Evolutionary conservation across 305 asterid genomes (phyloP).

Genomic region (Solanum hybrid): DNA sequence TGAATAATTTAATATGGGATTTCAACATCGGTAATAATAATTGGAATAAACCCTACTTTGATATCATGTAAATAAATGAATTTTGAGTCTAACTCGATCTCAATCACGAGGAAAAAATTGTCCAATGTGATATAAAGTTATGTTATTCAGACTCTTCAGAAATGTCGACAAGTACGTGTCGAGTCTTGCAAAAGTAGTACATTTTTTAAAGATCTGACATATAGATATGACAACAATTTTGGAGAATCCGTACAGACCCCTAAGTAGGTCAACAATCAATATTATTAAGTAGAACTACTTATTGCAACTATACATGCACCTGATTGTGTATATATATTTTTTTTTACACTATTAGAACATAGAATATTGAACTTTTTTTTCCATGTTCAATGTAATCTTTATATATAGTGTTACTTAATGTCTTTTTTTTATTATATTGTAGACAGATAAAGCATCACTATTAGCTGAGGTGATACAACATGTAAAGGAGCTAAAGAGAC

Average conservation of each 20-base stretch:
- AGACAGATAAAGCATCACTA: constrained; percentile 37
- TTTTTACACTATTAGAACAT: background rate
- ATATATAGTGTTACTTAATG: too few relatives aligned
- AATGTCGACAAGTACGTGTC: background rate
- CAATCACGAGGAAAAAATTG: background rate
- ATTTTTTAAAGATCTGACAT: background rate
- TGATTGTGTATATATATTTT: too few relatives aligned
- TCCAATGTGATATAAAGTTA: fast-evolving
- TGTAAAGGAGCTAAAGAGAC: constrained; percentile 56
- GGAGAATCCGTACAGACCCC: background rate
- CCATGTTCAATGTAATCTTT: background rate
- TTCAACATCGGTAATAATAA: background rate
- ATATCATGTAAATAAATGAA: too few relatives aligned
- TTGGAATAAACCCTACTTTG: background rate
- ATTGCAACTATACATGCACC: too few relatives aligned
- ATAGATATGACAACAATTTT: too few relatives aligned
- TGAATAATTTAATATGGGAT: background rate
- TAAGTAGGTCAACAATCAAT: background rate
- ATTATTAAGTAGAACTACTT: background rate
- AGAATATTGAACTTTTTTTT: background rate
- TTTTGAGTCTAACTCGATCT: background rate
- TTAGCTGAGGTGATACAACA: constrained; percentile 32
- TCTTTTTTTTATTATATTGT: background rate
- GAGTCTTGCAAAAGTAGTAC: background rate
- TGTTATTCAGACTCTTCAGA: background rate